Base-by-base conservation (phyloP, 2,329 filamentous ascomycete genomes). In the Aspergillus aculeatus region DNA sequence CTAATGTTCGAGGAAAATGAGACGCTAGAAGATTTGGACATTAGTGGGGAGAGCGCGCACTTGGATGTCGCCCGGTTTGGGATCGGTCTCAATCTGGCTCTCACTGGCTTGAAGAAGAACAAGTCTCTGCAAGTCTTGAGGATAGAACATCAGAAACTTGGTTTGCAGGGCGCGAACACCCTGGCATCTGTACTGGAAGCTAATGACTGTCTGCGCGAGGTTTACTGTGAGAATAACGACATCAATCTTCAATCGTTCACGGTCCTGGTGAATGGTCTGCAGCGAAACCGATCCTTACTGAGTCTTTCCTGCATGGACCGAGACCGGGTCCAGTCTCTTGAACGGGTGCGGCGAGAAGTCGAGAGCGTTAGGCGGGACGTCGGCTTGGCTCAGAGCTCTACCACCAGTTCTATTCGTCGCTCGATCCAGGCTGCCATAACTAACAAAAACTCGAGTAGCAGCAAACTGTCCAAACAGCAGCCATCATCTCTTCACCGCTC, bases 201-300 rank as follows among this genome's bases (percentile, higher is more conserved):
- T 62, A 91, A 91, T 67, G 79, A 74, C 2, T 84, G 83, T 1
- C 75, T 91, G 5, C 80, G 82, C 26, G 85, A 90, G 69, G 80
- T 91, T 5, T 82, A 89, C 66, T 91, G 88, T 71, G 87, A 89
- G 62, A 86, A 89, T 71, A 91, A 91, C 68, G 85, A 86, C 57
- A 89, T 90, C 57, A 87, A 86, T 50, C 78, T 90, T n/a, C 85
- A 88, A 64, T 87, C 86, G 1, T 87, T 89, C 64, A 89, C 86
- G 0, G 86, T 87, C 54, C 76, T 90, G 6, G 85, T 91, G 53
- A 88, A 90, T 67, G 83, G 86, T 19, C 75, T 91, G n/a, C 82
- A 87, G 60, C 83, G 82, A 47, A 91, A 91, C 67, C 83, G 81
- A 2, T 84, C 83, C 0, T 72, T 91, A 1, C 71, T 89, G 14